Conservation (phyloP, 2,329 filamentous ascomycete species). For the Fusarium xylarioides region DNA sequence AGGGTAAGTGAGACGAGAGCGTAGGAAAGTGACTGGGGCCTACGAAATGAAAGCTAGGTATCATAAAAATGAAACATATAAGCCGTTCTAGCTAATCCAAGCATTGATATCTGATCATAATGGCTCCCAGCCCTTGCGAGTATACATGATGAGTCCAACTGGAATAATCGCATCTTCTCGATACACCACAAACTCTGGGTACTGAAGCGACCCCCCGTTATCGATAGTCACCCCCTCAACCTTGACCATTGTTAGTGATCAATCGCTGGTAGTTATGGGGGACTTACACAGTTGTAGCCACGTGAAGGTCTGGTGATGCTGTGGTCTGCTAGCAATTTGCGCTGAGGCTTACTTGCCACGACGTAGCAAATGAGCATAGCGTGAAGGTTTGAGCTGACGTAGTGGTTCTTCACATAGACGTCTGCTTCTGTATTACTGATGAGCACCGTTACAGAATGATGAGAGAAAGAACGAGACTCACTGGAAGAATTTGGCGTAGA, state of each 20-base stretch:
- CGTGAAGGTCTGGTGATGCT: not conserved
- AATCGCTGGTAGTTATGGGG: fast-evolving
- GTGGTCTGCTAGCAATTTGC: not conserved
- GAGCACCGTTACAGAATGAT: too few relatives aligned
- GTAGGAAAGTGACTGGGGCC: not conserved
- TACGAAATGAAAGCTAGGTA: not conserved
- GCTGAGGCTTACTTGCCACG: not conserved
- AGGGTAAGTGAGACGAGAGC: not conserved
- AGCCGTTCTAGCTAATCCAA: not conserved
- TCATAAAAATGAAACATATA: not conserved
- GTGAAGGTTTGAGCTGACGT: not conserved
- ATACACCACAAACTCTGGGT: not conserved
- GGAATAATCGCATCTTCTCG: not conserved
- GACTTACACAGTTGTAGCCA: not conserved
- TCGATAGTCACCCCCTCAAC: not conserved
- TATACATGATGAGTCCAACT: not conserved
- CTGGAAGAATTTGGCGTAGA: not conserved
- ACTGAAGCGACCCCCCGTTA: not conserved
- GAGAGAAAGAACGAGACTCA: too few relatives aligned
- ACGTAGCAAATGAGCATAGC: not conserved
- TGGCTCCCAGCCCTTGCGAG: not conserved
- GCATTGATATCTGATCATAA: not conserved
- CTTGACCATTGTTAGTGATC: not conserved
- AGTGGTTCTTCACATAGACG: not conserved
- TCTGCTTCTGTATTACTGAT: not conserved